Percentiles rank a stretch among this genome's conserved stretches.
phyloP scores from a whole-genome alignment of 2,329 filamentous ascomycete species.

The Fusarium redolens region DNA sequence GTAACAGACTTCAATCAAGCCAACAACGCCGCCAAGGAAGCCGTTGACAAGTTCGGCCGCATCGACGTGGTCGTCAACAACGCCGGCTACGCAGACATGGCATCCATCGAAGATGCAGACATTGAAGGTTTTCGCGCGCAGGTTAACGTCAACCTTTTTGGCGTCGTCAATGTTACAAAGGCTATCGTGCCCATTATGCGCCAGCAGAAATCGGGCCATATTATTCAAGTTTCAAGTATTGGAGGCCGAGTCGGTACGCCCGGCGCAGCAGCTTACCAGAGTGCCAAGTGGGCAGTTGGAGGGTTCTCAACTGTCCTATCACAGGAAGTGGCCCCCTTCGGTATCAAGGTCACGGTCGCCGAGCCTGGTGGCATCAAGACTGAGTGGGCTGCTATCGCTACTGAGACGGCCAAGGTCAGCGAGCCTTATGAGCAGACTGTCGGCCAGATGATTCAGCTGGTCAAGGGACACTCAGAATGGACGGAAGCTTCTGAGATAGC shows the following conservation, averaged over 20 bases:
- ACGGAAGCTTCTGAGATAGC: constrained; percentile 44
- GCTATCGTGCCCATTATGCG: constrained; percentile 52
- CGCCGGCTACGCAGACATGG: constrained; percentile 66
- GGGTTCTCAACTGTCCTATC: constrained; percentile 53
- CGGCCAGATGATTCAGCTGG: constrained; percentile 39
- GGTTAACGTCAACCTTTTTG: constrained; percentile 71
- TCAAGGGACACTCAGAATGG: background rate
- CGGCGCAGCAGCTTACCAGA: constrained; percentile 52
- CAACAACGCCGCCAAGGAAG: constrained; percentile 48
- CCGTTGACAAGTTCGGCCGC: constrained; percentile 60
- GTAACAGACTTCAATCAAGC: constrained; percentile 58
- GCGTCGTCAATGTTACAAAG: constrained; percentile 64
- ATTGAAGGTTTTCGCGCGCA: constrained; percentile 62
- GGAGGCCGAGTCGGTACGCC: constrained; percentile 51
- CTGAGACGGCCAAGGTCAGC: constrained; percentile 42
- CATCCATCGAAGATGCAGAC: constrained; percentile 63
- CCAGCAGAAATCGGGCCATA: constrained; percentile 45
- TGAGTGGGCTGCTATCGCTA: constrained; percentile 51
- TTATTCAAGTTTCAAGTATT: constrained; percentile 55
- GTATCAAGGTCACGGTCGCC: constrained; percentile 53
- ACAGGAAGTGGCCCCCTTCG: constrained; percentile 51
- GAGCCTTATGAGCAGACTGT: constrained; percentile 53
- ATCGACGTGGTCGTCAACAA: constrained; percentile 72
- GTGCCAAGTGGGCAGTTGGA: constrained; percentile 54
- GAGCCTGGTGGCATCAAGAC: constrained; percentile 57